Conservation (phyloP, 805 yeast genomes). For the Kazachstania martiniae region DNA sequence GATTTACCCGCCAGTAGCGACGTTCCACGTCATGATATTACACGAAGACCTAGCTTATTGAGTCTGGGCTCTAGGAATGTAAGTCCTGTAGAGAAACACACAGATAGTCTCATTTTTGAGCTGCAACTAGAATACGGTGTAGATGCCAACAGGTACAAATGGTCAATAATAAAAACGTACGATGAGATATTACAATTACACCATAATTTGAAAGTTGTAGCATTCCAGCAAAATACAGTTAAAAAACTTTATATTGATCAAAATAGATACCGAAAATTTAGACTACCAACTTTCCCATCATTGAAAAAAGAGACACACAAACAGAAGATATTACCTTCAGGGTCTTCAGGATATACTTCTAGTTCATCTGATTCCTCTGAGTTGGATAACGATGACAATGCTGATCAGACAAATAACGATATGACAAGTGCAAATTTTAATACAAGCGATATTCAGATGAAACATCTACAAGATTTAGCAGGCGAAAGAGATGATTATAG, state of each 20-base stretch:
- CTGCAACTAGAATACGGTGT: constrained; percentile 87
- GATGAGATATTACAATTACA: constrained; percentile 67
- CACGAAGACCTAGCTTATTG: constrained; percentile 1
- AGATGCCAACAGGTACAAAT: constrained; percentile 63
- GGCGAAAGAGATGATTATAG: constrained; percentile 17
- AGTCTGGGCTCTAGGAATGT: neutral
- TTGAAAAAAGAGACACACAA: constrained; percentile 2
- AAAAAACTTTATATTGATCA: constrained; percentile 21
- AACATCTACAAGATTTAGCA: constrained; percentile 22
- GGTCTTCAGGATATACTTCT: constrained; percentile 1
- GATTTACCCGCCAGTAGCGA: constrained; percentile 18
- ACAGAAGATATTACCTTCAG: constrained; percentile 1
- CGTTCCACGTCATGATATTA: neutral
- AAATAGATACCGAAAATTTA: constrained; percentile 15
- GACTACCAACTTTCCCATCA: constrained; percentile 23
- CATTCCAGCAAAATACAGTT: constrained; percentile 33
- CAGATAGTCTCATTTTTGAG: constrained; percentile 28
- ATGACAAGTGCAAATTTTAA: constrained; percentile 4
- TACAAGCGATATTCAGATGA: constrained; percentile 15
- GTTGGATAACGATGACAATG: constrained; percentile 1
- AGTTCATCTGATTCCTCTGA: constrained; percentile 2
- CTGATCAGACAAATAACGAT: neutral
- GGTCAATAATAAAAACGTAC: constrained; percentile 68
- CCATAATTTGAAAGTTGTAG: constrained; percentile 47
- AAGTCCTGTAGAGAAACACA: neutral